Evolutionary conservation across 148 eudicot genomes (phyloP), one percentile per base, ranked within the genome.

Genomic region (Mesembryanthemum crystallinum): DNA sequence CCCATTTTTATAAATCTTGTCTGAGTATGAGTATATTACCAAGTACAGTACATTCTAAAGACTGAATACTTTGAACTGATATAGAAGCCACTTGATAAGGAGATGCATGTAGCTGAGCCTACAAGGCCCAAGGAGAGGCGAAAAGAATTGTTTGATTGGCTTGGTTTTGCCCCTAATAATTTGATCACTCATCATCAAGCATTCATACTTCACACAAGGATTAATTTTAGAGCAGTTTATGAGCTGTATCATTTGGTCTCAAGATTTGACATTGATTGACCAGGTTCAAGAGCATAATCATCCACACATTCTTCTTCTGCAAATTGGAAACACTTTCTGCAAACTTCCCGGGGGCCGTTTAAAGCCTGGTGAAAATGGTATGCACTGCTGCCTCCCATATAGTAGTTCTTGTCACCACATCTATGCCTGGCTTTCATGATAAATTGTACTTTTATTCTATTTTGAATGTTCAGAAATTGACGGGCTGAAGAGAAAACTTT

Each of bases 301-400:
- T 82, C 85, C 85, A 4, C 85, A 85, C 82, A 82, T 85, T 60
- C 93, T 95, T 83, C 96, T 95, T 59, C 82, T 95, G 77, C 97
- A 95, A 92, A 92, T 90, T 63, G 96, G 97, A 47, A 90, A 92
- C 76, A 89, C 97, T 29, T 90, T 92, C 77, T 92, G 96, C 86
- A 95, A 95, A 81, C 97, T 95, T 79, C 98, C 98, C 17, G 98
- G 98, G 64, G 98, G 98, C 29, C 92, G 97, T 59, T 72, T 95
- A 84, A 94, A 90, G 84, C 94, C 98, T 30, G 98, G 97, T 69
- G 97, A 94, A 84, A 92, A 77, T 77, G 87, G 87, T 85, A 76
- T 33, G 65, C 12, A 27, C 23, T 21, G 39, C 55, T 58, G 71
- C 28, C 66, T 32, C 52, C 35, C 25, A 18, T 66, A 10, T 43